Evolutionary conservation across 2,329 filamentous ascomycete species (phyloP).

Genomic region (Erysiphe neolycopersici): DNA sequence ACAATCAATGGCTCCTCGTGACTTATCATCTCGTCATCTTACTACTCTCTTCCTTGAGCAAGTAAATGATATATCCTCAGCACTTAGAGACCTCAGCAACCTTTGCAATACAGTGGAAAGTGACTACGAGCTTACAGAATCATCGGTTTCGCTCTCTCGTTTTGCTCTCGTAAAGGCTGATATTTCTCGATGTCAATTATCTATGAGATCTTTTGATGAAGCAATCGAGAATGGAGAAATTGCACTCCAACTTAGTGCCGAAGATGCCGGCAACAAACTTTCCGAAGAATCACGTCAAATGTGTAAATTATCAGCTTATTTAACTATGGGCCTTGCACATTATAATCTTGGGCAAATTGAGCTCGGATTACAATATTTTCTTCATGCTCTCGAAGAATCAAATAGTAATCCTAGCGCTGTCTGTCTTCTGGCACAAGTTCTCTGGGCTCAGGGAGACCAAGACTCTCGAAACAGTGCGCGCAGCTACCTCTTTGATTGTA

Average conservation of each 20-base stretch:
- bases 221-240: conserved; percentile 61
- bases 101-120: conserved; percentile 48
- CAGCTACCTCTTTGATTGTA: conserved; percentile 52
- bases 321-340: conserved; percentile 62
- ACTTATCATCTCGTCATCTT: conserved; percentile 51
- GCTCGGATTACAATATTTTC: conserved; percentile 53
- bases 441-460: conserved; percentile 69
- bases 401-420: conserved; percentile 54
- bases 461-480: conserved; percentile 51
- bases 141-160: conserved; percentile 38
- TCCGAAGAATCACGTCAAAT: conserved; percentile 36
- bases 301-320: conserved; percentile 55
- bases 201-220: conserved; percentile 31
- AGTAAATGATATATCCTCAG: conserved; percentile 36
- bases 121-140: conserved; percentile 67
- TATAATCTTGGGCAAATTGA: conserved; percentile 42
- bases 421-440: conserved; percentile 66
- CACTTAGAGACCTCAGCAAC: conserved; percentile 33
- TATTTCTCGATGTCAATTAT: conserved; percentile 59
- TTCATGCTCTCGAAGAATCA: conserved; percentile 52
- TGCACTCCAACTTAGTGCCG: conserved; percentile 51
- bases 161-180: conserved; percentile 73
- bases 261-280: conserved; percentile 40
- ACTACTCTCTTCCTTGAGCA: conserved; percentile 61
- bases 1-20: conserved; percentile 38